These are phyloP conservation scores for Irpex rosettiformis DNA, from an alignment of 1,284 basidiomycete genomes.

Conservation along the genomic window DNA sequence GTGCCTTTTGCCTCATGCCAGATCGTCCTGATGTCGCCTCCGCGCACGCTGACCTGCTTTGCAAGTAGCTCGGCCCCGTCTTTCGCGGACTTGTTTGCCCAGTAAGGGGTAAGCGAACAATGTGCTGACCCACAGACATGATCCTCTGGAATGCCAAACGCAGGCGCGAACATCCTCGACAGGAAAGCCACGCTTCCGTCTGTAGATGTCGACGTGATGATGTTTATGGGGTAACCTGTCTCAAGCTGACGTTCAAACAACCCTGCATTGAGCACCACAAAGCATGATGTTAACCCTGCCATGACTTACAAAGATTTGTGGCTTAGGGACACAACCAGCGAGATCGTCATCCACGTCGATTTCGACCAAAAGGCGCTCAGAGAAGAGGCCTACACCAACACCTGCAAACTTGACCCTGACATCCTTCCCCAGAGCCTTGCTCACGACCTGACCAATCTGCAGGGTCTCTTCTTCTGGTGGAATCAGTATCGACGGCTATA, in stretches of 20 bases:
- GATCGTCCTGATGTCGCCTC: slow-evolving; percentile 43
- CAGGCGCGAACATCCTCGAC: slow-evolving; percentile 51
- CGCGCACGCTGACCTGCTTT: slow-evolving; percentile 49
- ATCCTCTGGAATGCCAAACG: slow-evolving; percentile 44
- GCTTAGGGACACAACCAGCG: slow-evolving; percentile 32
- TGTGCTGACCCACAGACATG: slow-evolving; percentile 59
- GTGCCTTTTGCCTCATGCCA: slow-evolving; percentile 32
- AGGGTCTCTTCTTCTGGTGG: slow-evolving; percentile 23
- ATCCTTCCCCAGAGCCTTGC: slow-evolving; percentile 37
- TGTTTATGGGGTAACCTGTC: slow-evolving; percentile 24
- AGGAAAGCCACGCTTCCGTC: slow-evolving; percentile 37
- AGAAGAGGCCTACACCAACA: slow-evolving; percentile 31
- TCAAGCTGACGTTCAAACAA: slow-evolving; percentile 4
- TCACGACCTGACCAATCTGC: slow-evolving; percentile 20
- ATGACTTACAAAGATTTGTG: slow-evolving; percentile 36
- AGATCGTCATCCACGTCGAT: slow-evolving; percentile 41
- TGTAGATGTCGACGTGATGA: slow-evolving; percentile 38
- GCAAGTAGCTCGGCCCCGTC: slow-evolving; percentile 33
- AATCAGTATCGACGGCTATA: not conserved
- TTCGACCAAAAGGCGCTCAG: slow-evolving; percentile 39
- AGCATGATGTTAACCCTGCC: not conserved
- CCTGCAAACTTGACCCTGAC: slow-evolving; percentile 36
- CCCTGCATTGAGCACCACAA: not conserved
- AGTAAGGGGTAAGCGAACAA: slow-evolving; percentile 49
- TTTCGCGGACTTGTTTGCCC: slow-evolving; percentile 38